These are phyloP conservation scores for Aciculosporium take DNA, from an alignment of 2,329 filamentous ascomycete genomes.

Conservation along the genomic window DNA sequence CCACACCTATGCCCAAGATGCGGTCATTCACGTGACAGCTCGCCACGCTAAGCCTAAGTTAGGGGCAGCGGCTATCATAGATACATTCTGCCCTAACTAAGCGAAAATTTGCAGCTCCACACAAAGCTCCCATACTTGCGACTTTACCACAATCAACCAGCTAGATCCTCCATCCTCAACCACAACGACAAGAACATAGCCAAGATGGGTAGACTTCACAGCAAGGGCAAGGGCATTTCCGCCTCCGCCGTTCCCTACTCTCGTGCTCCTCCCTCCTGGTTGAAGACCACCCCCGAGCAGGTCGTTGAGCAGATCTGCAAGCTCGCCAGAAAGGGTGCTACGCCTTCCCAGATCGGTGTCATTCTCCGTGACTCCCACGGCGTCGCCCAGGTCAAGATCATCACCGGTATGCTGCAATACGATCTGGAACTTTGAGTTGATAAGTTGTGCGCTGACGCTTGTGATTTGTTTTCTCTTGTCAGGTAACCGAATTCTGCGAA, in stretches of 20 bases:
- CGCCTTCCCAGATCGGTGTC: slow-evolving; percentile 97
- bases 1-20: not conserved
- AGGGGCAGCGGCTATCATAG: not conserved
- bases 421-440: no score
- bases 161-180: slow-evolving; percentile 19
- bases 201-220: slow-evolving; percentile 96
- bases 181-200: slow-evolving; percentile 27
- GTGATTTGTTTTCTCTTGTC: slow-evolving; percentile 6
- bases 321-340: slow-evolving; percentile 97
- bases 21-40: not conserved
- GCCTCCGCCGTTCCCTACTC: slow-evolving; percentile 94
- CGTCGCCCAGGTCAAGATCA: slow-evolving; percentile 92
- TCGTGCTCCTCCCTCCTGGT: slow-evolving; percentile 80
- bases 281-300: slow-evolving; percentile 97
- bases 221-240: slow-evolving; percentile 98
- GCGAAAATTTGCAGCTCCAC: slow-evolving; percentile 29
- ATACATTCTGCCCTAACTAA: slow-evolving; percentile 30
- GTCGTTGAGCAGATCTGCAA: slow-evolving; percentile 99
- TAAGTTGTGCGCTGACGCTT: not conserved
- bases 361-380: slow-evolving; percentile 96
- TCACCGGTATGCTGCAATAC: slow-evolving; percentile 78
- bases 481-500: slow-evolving; percentile 99
- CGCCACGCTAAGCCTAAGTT: not conserved
- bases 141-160: slow-evolving; percentile 15
- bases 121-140: slow-evolving; percentile 17